Conservation (phyloP, 2,329 filamentous ascomycete genomes). For the Trichoderma sp. region DNA sequence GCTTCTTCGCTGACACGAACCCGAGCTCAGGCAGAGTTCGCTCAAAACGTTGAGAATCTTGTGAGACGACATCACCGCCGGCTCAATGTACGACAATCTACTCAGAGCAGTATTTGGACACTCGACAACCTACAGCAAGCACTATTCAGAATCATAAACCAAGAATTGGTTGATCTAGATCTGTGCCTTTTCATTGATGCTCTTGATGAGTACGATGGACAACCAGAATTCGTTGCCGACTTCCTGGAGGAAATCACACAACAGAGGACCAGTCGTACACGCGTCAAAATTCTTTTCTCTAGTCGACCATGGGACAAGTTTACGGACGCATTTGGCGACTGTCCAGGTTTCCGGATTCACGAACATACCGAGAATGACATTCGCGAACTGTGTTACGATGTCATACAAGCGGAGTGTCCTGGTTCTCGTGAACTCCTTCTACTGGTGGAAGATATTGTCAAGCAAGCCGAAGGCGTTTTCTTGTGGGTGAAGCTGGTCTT, state of each 20-base stretch:
- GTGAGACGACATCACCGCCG: not conserved
- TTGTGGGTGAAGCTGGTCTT: constrained; percentile 16
- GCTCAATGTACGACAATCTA: not conserved
- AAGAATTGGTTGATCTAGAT: not conserved
- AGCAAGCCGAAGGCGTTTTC: constrained; percentile 9
- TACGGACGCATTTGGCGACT: not conserved
- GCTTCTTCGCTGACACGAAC: not conserved
- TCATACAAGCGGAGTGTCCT: not conserved
- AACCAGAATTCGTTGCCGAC: not conserved
- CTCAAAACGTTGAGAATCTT: not conserved
- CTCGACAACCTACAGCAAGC: not conserved
- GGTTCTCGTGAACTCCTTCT: not conserved
- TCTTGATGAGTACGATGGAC: constrained; percentile 15
- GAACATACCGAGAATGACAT: constrained; percentile 9
- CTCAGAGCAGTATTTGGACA: not conserved
- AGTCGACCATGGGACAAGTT: constrained; percentile 15
- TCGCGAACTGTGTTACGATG: constrained; percentile 1
- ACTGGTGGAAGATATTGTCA: not conserved
- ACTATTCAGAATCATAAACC: not conserved
- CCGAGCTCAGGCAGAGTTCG: not conserved
- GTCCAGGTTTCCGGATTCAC: constrained; percentile 12
- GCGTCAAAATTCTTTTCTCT: constrained; percentile 10
- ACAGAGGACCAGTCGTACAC: not conserved
- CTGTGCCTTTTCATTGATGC: constrained; percentile 16
- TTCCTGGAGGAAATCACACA: not conserved